A percentile compares a stretch with the other conserved stretches of the same genome.
Evolutionary conservation across 169 alveolate genomes (phyloP).

Genomic region (Ichthyophthirius multifiliis): DNA sequence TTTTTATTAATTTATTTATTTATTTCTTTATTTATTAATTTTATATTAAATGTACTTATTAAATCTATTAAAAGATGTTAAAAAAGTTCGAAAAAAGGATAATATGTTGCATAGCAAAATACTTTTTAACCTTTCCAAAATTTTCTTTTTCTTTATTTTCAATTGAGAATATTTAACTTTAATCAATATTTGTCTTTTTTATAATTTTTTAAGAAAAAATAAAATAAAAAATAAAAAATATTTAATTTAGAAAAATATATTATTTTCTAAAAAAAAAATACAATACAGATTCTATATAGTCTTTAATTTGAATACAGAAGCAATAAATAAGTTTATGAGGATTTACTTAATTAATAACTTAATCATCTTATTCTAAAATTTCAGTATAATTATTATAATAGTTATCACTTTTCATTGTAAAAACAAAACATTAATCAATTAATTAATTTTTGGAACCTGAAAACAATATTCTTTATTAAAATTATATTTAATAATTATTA

Average conservation of each 20-base stretch:
- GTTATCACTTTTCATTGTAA: neutral
- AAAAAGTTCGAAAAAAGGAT: conserved; percentile 5
- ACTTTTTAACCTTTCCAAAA: conserved; percentile 6
- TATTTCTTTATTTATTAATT: neutral
- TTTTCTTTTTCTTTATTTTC: neutral
- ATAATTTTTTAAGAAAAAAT: too few relatives aligned
- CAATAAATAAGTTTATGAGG: neutral
- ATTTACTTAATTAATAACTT: neutral
- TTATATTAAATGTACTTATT: neutral
- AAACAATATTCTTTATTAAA: neutral
- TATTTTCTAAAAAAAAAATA: neutral
- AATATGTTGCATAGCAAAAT: neutral
- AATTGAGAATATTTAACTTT: neutral
- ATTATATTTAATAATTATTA: neutral
- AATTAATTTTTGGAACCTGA: neutral
- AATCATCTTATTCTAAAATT: neutral
- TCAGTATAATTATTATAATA: neutral
- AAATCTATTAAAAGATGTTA: neutral
- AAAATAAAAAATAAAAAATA: too few relatives aligned
- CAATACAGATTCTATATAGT: neutral
- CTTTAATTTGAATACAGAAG: neutral
- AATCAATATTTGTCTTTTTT: neutral
- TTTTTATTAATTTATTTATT: neutral
- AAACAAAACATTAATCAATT: neutral
- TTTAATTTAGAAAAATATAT: neutral